Evolutionary conservation across 768 basidiomycete species (phyloP).

Genomic region (Pulveroboletus sp.): DNA sequence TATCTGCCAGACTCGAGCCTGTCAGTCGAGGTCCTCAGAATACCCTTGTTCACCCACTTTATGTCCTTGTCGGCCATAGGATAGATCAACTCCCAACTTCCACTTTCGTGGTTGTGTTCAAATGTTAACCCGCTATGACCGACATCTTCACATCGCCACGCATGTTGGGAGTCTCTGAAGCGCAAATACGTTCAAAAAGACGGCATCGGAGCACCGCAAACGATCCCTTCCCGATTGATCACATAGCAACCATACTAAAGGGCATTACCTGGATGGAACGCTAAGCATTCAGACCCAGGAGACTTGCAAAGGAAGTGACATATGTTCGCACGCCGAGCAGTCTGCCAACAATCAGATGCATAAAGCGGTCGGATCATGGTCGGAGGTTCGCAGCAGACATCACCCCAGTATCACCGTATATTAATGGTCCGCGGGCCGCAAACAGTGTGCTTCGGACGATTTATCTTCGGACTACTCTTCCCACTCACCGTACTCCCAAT

Average conservation of each 20-base stretch:
- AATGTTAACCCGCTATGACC: too few species aligned
- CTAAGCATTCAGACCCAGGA: not conserved
- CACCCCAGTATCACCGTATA: not conserved
- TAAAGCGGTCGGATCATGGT: too few species aligned
- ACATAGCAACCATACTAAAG: not conserved
- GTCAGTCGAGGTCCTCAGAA: too few species aligned
- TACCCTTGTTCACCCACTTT: too few species aligned
- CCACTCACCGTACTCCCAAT: conserved; percentile 61
- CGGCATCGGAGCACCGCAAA: not conserved
- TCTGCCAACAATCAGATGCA: too few species aligned
- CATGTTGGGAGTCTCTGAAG: too few species aligned
- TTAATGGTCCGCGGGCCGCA: not conserved
- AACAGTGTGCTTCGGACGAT: not conserved
- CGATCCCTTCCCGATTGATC: not conserved
- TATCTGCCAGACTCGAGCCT: too few species aligned
- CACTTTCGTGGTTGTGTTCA: too few species aligned
- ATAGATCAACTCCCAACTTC: too few species aligned
- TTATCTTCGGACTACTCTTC: conserved; percentile 7
- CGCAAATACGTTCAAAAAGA: not conserved
- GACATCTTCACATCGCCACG: too few species aligned
- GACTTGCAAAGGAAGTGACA: not conserved
- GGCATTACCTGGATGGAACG: not conserved
- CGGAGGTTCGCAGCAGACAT: not conserved
- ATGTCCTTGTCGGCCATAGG: too few species aligned
- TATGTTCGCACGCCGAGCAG: not conserved